These are phyloP conservation scores for Parachaetomium inaequale DNA, from an alignment of 495 filamentous ascomycete genomes.

Conservation along the genomic window DNA sequence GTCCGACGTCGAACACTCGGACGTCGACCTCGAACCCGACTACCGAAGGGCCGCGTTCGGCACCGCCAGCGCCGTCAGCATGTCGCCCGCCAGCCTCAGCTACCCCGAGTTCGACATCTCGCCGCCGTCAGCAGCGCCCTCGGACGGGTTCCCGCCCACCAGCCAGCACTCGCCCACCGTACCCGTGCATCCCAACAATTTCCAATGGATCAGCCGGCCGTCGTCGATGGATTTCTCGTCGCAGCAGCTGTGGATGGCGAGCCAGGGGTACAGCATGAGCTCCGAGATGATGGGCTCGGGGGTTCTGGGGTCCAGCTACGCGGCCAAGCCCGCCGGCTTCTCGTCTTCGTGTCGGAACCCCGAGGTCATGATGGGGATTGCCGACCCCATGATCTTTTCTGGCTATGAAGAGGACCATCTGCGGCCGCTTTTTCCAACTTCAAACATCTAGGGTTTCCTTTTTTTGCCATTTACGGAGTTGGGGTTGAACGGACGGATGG, in stretches of 20 bases:
- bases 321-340: constrained; percentile 47
- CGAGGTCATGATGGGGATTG: constrained; percentile 49
- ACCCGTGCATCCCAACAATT: neutral
- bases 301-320: constrained; percentile 32
- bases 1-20: constrained; percentile 48
- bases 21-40: constrained; percentile 50
- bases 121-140: constrained; percentile 26
- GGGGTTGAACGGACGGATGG: neutral
- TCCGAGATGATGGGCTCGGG: neutral
- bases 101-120: constrained; percentile 42
- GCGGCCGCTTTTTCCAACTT: neutral
- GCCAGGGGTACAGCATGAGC: constrained; percentile 30
- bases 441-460: neutral
- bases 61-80: constrained; percentile 34
- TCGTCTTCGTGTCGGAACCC: constrained; percentile 33
- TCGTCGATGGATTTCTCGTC: constrained; percentile 3
- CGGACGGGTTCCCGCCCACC: constrained; percentile 8
- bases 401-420: constrained; percentile 4
- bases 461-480: neutral
- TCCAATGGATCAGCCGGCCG: constrained; percentile 25
- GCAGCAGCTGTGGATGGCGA: constrained; percentile 38
- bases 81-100: constrained; percentile 47
- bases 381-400: constrained; percentile 45
- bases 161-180: constrained; percentile 5
- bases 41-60: constrained; percentile 44